phyloP scores from a whole-genome alignment of 2,329 filamentous ascomycete species.

The Zymoseptoria ardabiliae region DNA sequence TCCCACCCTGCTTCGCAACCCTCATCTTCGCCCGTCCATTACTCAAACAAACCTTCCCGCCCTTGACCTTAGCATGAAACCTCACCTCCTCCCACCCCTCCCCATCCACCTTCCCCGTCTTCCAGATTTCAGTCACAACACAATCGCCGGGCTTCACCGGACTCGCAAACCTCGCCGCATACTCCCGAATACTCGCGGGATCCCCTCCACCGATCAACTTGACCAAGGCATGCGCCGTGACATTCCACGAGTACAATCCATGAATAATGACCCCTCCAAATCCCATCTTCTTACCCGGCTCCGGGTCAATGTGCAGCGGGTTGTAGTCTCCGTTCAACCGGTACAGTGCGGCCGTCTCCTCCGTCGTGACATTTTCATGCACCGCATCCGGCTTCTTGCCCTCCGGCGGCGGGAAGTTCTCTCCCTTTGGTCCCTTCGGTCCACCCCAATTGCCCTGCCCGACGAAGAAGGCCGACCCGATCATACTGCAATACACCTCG shows the following conservation, averaged over 20 bases:
- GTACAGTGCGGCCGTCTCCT: constrained; percentile 69
- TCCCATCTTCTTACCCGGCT: constrained; percentile 73
- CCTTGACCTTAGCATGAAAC: constrained; percentile 72
- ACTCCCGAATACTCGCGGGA: constrained; percentile 75
- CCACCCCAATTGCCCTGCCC: constrained; percentile 80
- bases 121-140: constrained; percentile 75
- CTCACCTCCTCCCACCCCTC: constrained; percentile 72
- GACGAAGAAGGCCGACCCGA: constrained; percentile 70
- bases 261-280: constrained; percentile 87
- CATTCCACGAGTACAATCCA: constrained; percentile 69
- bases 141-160: constrained; percentile 80
- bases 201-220: constrained; percentile 67
- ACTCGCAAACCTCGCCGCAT: constrained; percentile 79
- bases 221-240: constrained; percentile 64
- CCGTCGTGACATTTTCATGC: constrained; percentile 61
- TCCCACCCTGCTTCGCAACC: constrained; percentile 33
- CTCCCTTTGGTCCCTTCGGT: constrained; percentile 73
- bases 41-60: constrained; percentile 76
- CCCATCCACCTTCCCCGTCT: constrained; percentile 58
- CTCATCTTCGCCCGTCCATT: constrained; percentile 78
- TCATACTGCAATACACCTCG: constrained; percentile 63
- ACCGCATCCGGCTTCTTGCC: constrained; percentile 63
- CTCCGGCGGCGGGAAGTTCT: constrained; percentile 70
- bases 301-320: constrained; percentile 79
- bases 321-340: constrained; percentile 90